phyloP scores from a whole-genome alignment of 2,329 filamentous ascomycete genomes.

The Zasmidium citrigriseum region DNA sequence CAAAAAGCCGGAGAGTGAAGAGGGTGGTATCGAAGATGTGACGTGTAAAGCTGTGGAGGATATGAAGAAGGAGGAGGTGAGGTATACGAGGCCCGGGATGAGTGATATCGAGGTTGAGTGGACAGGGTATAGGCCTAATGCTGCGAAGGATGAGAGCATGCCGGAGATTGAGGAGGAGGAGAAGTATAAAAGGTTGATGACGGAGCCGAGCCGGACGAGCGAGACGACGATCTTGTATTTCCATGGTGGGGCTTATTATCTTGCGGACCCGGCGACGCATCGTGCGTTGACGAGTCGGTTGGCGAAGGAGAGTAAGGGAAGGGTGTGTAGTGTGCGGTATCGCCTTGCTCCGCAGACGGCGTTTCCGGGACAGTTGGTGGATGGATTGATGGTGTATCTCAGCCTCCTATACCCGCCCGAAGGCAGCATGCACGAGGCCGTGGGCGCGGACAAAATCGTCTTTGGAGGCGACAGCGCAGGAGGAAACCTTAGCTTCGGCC shows the following conservation, averaged over 20 bases:
- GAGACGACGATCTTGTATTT: conserved; percentile 70
- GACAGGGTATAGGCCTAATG: conserved; percentile 68
- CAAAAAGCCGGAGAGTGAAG: conserved; percentile 55
- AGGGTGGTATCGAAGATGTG: conserved; percentile 35
- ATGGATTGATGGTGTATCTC: conserved; percentile 72
- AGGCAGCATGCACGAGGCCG: conserved; percentile 65
- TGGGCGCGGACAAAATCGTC: conserved; percentile 67
- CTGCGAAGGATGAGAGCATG: conserved; percentile 50
- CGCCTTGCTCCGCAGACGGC: conserved; percentile 72
- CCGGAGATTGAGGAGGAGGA: conserved; percentile 62
- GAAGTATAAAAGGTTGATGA: conserved; percentile 67
- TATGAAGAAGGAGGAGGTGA: conserved; percentile 45
- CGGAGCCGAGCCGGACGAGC: conserved; percentile 57
- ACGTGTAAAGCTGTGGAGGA: conserved; percentile 57
- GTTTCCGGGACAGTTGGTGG: conserved; percentile 73
- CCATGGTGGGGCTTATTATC: conserved; percentile 74
- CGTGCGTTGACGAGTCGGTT: conserved; percentile 60
- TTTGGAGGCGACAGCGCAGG: conserved; percentile 76
- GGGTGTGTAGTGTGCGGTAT: conserved; percentile 73
- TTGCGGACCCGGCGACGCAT: conserved; percentile 70
- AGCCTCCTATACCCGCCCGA: conserved; percentile 70
- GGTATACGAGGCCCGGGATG: conserved; percentile 53
- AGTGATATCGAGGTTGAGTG: conserved; percentile 69
- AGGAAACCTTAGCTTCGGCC: conserved; percentile 66
- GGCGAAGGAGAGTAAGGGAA: conserved; percentile 66